phyloP scores from a whole-genome alignment of 2,329 filamentous ascomycete species.

The Metarhizium guizhouense region DNA sequence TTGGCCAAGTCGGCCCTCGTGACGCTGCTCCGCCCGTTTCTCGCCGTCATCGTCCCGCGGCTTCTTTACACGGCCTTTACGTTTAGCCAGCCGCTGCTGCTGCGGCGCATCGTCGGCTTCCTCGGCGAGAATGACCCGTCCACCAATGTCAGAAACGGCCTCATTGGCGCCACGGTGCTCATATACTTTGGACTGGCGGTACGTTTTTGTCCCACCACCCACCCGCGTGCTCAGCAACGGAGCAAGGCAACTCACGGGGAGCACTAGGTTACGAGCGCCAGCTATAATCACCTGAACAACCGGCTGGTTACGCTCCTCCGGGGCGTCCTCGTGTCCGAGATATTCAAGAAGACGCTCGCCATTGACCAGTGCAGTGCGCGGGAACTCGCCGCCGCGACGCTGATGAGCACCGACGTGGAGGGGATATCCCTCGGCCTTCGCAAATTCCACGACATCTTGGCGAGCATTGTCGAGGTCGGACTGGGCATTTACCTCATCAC shows the following conservation, averaged over 20 bases:
- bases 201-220: constrained; percentile 10
- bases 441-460: constrained; percentile 24
- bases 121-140: constrained; percentile 12
- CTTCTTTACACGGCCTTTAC: constrained; percentile 21
- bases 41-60: constrained; percentile 18
- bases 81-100: constrained; percentile 32
- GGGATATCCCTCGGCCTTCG: constrained; percentile 16
- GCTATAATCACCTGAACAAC: constrained; percentile 22
- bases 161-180: constrained; percentile 29
- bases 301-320: constrained; percentile 22
- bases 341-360: constrained; percentile 36
- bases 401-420: constrained; percentile 37
- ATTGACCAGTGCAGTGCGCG: constrained; percentile 19
- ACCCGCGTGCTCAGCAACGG: constrained; percentile 15
- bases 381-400: constrained; percentile 27
- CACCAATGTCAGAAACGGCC: constrained; percentile 17
- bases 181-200: constrained; percentile 34
- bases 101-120: constrained; percentile 21
- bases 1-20: constrained; percentile 7
- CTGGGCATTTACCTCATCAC: constrained; percentile 8
- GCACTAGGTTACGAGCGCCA: constrained; percentile 6
- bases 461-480: constrained; percentile 16
- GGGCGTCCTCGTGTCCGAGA: constrained; percentile 28
- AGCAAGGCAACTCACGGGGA: neutral
- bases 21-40: constrained; percentile 8